Conservation (phyloP, 768 basidiomycete species). For the Leucosporidium yakuticum region DNA sequence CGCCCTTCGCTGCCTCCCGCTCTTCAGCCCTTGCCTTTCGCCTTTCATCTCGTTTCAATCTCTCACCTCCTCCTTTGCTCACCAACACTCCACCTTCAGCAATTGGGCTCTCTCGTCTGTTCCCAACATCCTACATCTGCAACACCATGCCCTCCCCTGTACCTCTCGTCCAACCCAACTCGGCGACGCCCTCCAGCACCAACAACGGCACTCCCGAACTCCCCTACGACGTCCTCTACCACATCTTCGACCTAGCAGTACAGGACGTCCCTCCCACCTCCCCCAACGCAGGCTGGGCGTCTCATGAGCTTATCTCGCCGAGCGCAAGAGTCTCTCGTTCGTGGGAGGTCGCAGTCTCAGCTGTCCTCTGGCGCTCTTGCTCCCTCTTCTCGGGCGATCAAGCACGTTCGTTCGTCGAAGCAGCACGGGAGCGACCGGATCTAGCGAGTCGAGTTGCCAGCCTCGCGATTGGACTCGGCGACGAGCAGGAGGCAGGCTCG, state of each 20-base stretch:
- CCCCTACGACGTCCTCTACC: neutral
- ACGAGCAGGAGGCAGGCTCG: neutral
- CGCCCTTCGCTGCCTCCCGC: no score
- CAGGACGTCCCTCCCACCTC: neutral
- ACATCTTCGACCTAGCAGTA: neutral
- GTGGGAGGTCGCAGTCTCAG: neutral
- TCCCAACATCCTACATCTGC: neutral
- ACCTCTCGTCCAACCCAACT: neutral
- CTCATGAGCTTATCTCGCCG: neutral
- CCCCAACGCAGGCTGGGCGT: neutral
- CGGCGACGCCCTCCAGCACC: no score
- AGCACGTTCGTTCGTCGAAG: neutral
- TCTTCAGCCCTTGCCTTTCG: no score
- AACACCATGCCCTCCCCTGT: neutral
- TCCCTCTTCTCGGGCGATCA: neutral
- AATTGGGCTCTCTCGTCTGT: neutral
- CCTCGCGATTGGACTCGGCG: neutral
- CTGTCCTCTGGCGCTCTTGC: neutral
- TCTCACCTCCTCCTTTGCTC: no score
- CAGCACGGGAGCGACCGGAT: neutral
- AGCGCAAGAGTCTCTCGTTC: neutral
- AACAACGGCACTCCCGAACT: no score
- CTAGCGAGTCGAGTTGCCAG: neutral
- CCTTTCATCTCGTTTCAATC: no score
- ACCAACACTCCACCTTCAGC: no score